phyloP scores from a whole-genome alignment of 2,329 filamentous ascomycete genomes.

The Colletotrichum spaethianum region DNA sequence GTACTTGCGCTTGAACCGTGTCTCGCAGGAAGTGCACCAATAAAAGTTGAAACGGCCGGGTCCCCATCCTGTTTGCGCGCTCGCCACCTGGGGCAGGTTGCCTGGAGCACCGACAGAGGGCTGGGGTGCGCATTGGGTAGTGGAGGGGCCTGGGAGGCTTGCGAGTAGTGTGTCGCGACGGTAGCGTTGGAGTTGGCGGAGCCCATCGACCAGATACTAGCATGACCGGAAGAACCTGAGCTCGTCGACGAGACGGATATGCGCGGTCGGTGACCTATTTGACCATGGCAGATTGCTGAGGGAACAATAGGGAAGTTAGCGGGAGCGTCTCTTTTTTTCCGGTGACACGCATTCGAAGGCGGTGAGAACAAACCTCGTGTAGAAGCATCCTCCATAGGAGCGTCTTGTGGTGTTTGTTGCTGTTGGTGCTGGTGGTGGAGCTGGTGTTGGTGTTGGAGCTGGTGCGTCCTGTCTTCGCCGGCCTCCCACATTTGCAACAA shows the following conservation, averaged over 20 bases:
- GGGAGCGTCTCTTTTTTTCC: not conserved
- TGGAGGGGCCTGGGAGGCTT: constrained; percentile 56
- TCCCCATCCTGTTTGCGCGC: constrained; percentile 42
- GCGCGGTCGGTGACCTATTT: constrained; percentile 54
- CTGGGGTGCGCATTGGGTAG: constrained; percentile 48
- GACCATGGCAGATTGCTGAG: constrained; percentile 53
- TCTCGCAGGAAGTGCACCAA: constrained; percentile 73
- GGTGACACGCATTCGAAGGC: not conserved
- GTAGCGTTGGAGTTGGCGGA: constrained; percentile 43
- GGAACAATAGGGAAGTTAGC: constrained; percentile 50
- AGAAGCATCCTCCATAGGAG: constrained; percentile 41
- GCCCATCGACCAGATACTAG: constrained; percentile 51
- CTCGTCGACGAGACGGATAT: constrained; percentile 66
- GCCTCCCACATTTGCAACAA: constrained; percentile 45
- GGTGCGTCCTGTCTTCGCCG: constrained; percentile 38
- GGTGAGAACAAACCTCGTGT: constrained; percentile 32
- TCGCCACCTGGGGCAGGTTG: constrained; percentile 40
- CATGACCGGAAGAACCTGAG: constrained; percentile 63
- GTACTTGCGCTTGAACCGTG: constrained; percentile 77
- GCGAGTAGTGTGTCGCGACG: constrained; percentile 53
- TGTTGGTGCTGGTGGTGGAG: not conserved
- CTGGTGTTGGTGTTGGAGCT: constrained; percentile 11
- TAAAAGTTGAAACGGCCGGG: constrained; percentile 59
- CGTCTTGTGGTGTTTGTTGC: constrained; percentile 28
- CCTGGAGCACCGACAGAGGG: constrained; percentile 31